phyloP scores from a whole-genome alignment of 805 yeast genomes.

The Vanderwaltozyma tropicalis region DNA sequence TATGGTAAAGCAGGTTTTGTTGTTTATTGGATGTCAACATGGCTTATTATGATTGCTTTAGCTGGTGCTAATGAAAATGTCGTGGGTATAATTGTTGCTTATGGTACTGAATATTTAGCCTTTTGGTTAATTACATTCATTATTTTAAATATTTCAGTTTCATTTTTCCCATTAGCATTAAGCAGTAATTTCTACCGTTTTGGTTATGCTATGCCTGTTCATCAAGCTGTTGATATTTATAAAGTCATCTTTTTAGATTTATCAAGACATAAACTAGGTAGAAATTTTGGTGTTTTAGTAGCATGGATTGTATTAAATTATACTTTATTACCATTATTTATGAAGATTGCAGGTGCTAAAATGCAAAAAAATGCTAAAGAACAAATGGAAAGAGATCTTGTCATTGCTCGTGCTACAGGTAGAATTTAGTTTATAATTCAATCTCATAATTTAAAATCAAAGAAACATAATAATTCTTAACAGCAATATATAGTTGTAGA shows the following conservation, averaged over 20 bases:
- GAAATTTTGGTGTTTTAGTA: slow-evolving; percentile 47
- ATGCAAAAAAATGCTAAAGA: slow-evolving; percentile 27
- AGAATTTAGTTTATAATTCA: slow-evolving; percentile 1
- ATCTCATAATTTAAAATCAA: too few species aligned
- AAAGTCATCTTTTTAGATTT: slow-evolving; percentile 50
- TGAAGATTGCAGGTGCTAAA: slow-evolving; percentile 32
- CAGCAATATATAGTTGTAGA: too few species aligned
- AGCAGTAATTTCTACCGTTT: slow-evolving; percentile 45
- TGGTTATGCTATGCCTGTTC: slow-evolving; percentile 62
- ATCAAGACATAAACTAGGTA: slow-evolving; percentile 46
- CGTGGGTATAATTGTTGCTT: slow-evolving; percentile 40
- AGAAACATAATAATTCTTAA: too few species aligned
- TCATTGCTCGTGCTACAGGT: slow-evolving; percentile 1
- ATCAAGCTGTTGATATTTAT: slow-evolving; percentile 50
- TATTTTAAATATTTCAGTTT: slow-evolving; percentile 54
- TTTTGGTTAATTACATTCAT: slow-evolving; percentile 68
- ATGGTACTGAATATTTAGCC: slow-evolving; percentile 56
- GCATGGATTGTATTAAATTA: slow-evolving; percentile 52
- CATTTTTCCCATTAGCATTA: slow-evolving; percentile 55
- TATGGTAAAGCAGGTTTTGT: slow-evolving; percentile 66
- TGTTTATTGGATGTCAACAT: slow-evolving; percentile 62
- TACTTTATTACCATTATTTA: slow-evolving; percentile 34
- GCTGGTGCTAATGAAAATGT: slow-evolving; percentile 67
- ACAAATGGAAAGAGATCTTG: slow-evolving; percentile 6
- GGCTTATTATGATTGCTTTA: slow-evolving; percentile 60